Evolutionary conservation across 495 filamentous ascomycete genomes (phyloP).

Genomic region (Penicillium manginii): DNA sequence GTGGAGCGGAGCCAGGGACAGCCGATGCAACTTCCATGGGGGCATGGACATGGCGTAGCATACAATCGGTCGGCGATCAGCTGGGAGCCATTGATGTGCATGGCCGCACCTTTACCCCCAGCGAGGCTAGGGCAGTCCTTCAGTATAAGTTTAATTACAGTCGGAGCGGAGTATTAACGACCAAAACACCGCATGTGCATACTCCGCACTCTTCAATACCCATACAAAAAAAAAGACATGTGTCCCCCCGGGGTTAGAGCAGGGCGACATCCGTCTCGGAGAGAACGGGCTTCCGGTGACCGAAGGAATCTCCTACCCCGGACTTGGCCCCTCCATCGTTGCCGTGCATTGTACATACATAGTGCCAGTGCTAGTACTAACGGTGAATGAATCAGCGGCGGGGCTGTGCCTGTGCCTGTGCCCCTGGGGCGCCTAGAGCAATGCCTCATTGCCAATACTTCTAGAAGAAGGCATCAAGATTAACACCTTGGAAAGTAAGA

Average conservation of each 20-base stretch:
- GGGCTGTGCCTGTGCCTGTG: conserved; percentile 4
- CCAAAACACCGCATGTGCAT: not conserved
- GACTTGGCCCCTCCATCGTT: conserved; percentile 15
- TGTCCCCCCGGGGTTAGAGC: conserved; percentile 8
- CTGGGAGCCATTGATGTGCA: not conserved
- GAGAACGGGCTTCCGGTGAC: conserved; percentile 24
- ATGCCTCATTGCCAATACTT: not conserved
- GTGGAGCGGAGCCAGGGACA: not conserved
- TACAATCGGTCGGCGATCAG: too few relatives aligned
- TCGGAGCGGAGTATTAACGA: too few relatives aligned
- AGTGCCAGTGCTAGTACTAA: too few relatives aligned
- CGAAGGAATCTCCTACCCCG: conserved; percentile 24
- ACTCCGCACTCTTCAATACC: not conserved
- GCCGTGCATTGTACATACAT: not conserved
- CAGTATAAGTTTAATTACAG: too few relatives aligned
- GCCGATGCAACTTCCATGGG: not conserved
- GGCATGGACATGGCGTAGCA: too few relatives aligned
- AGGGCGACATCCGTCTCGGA: conserved; percentile 24
- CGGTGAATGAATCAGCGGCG: not conserved
- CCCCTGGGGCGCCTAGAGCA: conserved; percentile 1
- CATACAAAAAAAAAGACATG: too few relatives aligned
- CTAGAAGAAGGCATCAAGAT: not conserved
- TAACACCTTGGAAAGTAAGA: too few relatives aligned
- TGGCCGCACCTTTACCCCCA: not conserved
- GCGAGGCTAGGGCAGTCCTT: not conserved